Conservation (phyloP, 331 rosid species). For the Telfairia occidentalis region DNA sequence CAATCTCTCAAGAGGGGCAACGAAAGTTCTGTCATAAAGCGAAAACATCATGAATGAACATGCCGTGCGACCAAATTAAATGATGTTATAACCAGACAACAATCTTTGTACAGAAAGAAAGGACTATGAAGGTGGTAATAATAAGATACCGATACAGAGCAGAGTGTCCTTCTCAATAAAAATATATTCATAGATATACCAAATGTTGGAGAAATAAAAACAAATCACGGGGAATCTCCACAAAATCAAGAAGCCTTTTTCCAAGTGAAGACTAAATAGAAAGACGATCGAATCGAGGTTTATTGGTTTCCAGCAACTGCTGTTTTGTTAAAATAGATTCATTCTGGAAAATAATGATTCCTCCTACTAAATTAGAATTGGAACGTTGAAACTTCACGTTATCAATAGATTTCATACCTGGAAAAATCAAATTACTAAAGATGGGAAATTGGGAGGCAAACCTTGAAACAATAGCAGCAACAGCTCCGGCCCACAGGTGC, state of each 20-base stretch:
- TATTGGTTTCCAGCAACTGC: background rate
- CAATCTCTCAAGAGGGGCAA: conserved; percentile 46
- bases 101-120: background rate
- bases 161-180: background rate
- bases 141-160: background rate
- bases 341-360: background rate
- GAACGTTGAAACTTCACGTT: background rate
- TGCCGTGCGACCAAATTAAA: background rate
- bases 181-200: background rate
- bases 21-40: conserved; percentile 23
- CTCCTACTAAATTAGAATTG: background rate
- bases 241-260: background rate
- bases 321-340: background rate
- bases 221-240: background rate
- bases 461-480: conserved; percentile 47
- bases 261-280: background rate
- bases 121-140: no score
- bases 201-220: background rate
- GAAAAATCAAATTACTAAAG: background rate
- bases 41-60: background rate
- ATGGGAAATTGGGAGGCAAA: background rate
- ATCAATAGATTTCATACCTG: background rate
- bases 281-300: background rate
- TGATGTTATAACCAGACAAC: background rate
- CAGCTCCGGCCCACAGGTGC: conserved; percentile 45